Evolutionary conservation across 345 rosid species (phyloP).

Genomic region (Heritiera littoralis): DNA sequence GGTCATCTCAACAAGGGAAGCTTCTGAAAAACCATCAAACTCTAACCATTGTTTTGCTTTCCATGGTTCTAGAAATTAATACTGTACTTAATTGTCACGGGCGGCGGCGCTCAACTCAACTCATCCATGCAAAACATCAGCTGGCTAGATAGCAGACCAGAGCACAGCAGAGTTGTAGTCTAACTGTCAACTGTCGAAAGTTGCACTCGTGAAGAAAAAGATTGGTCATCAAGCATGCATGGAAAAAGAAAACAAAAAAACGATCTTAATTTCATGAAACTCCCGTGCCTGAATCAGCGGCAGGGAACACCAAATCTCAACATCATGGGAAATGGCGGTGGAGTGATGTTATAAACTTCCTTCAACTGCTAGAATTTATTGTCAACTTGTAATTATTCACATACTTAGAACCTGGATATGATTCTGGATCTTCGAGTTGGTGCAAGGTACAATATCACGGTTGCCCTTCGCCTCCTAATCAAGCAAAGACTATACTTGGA

Average conservation of each 20-base stretch:
- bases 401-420: neutral
- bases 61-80: too few species aligned
- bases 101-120: too few species aligned
- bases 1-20: too few species aligned
- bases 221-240: too few species aligned
- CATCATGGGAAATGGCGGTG: conserved; percentile 4
- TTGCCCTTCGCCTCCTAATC: neutral
- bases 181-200: too few species aligned
- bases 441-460: neutral
- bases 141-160: too few species aligned
- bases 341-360: neutral
- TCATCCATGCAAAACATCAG: too few species aligned
- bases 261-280: neutral
- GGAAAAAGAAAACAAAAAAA: neutral
- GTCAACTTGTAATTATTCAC: neutral
- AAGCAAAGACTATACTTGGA: neutral
- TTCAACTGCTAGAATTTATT: neutral
- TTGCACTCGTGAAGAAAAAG: too few species aligned
- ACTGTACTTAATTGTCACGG: too few species aligned
- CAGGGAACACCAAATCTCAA: neutral
- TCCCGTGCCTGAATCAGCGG: conserved; percentile 3
- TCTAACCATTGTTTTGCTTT: too few species aligned
- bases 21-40: too few species aligned
- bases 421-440: neutral
- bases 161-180: too few species aligned